Evolutionary conservation across 169 alveolate genomes (phyloP).

Genomic region (Cryptosporidium ryanae): DNA sequence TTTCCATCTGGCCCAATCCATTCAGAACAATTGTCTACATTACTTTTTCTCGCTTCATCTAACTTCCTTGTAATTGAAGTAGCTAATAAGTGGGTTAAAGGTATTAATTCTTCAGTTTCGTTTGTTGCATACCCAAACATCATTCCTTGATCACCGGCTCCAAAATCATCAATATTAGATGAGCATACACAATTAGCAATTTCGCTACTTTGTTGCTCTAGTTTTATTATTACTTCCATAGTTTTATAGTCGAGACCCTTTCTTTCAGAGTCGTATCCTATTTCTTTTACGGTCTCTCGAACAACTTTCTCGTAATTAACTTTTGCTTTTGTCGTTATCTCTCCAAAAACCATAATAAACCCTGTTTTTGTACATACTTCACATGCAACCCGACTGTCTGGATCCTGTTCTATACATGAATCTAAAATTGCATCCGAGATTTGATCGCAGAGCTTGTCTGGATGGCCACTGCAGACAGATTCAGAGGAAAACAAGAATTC

Average conservation of each 20-base stretch:
- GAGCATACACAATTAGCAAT: conserved; percentile 97
- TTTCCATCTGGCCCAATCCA: conserved; percentile 99
- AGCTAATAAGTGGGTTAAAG: conserved; percentile 96
- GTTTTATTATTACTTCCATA: conserved; percentile 91
- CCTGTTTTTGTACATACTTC: conserved; percentile 96
- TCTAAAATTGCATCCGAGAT: conserved; percentile 99
- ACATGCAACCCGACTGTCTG: conserved; percentile 93
- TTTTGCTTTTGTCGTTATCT: conserved; percentile 93
- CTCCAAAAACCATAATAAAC: conserved; percentile 97
- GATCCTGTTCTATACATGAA: conserved; percentile 97
- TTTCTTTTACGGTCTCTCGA: conserved; percentile 92
- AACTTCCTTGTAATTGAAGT: conserved; percentile 92
- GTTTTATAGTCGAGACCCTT: conserved; percentile 96
- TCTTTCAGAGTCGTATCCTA: conserved; percentile 90
- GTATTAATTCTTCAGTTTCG: conserved; percentile 97
- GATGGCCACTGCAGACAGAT: conserved; percentile 99
- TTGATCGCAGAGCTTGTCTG: conserved; percentile 99
- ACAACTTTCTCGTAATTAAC: conserved; percentile 94
- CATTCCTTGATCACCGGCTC: conserved; percentile 99
- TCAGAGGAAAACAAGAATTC: conserved; percentile 97
- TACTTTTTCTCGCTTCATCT: conserved; percentile 93
- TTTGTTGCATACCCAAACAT: conserved; percentile 99
- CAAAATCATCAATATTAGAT: conserved; percentile 93
- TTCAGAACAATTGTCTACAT: conserved; percentile 79
- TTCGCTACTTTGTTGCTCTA: conserved; percentile 95